These are phyloP conservation scores for Hypholoma fasciculare DNA, from an alignment of 768 basidiomycete genomes.

Conservation along the genomic window DNA sequence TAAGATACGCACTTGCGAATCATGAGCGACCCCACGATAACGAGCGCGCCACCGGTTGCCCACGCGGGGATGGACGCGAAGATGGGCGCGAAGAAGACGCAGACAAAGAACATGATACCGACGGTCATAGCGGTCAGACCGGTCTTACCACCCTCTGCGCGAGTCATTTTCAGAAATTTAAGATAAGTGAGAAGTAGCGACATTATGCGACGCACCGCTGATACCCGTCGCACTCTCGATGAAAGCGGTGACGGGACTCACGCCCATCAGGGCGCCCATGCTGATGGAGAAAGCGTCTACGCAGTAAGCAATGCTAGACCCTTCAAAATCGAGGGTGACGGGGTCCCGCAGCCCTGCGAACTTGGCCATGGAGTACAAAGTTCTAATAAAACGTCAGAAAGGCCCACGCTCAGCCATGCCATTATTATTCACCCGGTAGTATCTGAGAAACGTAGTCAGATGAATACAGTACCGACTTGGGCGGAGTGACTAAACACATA, in stretches of 20 bases:
- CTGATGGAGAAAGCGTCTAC: constrained; percentile 81
- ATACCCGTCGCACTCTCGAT: constrained; percentile 85
- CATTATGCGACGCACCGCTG: constrained; percentile 42
- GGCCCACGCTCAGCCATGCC: too few relatives aligned
- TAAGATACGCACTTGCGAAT: constrained; percentile 63
- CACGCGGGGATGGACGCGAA: constrained; percentile 86
- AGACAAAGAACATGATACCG: constrained; percentile 78
- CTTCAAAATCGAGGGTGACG: constrained; percentile 84
- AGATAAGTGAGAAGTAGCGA: background rate
- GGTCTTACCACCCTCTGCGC: constrained; percentile 81
- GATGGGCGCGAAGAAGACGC: constrained; percentile 86
- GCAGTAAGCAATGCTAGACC: constrained; percentile 79
- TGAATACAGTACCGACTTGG: background rate
- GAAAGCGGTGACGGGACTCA: constrained; percentile 80
- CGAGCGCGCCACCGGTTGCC: constrained; percentile 85
- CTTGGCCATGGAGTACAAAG: constrained; percentile 88
- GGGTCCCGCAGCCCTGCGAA: constrained; percentile 88
- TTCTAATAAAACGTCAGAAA: constrained; percentile 44
- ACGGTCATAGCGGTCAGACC: constrained; percentile 77
- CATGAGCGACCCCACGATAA: constrained; percentile 89
- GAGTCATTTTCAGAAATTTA: background rate
- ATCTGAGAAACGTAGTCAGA: constrained; percentile 29
- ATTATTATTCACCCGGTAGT: constrained; percentile 42
- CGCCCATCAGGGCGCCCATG: constrained; percentile 79
- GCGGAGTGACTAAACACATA: constrained; percentile 27